Base-by-base conservation (phyloP, 1,284 basidiomycete genomes). In the Melampsora medusae region DNA sequence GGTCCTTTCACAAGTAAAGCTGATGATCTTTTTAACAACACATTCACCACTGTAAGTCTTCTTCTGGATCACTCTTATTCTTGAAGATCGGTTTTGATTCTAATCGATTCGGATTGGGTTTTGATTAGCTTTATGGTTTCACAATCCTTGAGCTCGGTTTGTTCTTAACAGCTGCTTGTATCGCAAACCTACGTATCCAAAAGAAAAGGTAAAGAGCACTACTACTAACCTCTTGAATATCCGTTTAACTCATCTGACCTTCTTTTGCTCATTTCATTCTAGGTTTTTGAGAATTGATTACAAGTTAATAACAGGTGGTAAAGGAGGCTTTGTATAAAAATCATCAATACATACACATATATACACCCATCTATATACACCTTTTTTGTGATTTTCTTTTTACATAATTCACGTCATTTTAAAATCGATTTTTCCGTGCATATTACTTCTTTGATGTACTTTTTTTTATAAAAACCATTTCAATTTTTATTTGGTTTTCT, bases 201-300 rank as follows among this genome's bases (percentile, higher is more conserved):
- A 56, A 77, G 61, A 69, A 69, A 65, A 46, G 74, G 74, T 77
- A n/a, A 59, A 19, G 12, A 10, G 2, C 12, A 12, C 6, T 14
- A 0, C 12, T 9, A 10, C 12, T 16, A 7, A 28, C 9, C 10
- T 33, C 10, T 35, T 16, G 25, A 25, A 49, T 16, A 33, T 53
- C 4, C 67, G 14, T 28, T 3, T 12, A 66, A 46, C 59, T 31
- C 25, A 17, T 46, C 14, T 14, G 14, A 25, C 19, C 38, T 25
- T 65, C 10, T 61, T 65, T 48, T 49, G 10, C 49, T 48, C 9
- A 35, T 53, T 4, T 31, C 33, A 17, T 33, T 10, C 53, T 59
- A 77, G 74, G 60, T 69, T 77, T 22, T 53, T 77, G 74, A 56
- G 61, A 31, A 77, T 77, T 38, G 74, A 77, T 53, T 77, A 77